A percentile compares a stretch with the other conserved stretches of the same genome.
phyloP scores from a whole-genome alignment of 176 grass and related monocot genomes.

The Carex cristatella region DNA sequence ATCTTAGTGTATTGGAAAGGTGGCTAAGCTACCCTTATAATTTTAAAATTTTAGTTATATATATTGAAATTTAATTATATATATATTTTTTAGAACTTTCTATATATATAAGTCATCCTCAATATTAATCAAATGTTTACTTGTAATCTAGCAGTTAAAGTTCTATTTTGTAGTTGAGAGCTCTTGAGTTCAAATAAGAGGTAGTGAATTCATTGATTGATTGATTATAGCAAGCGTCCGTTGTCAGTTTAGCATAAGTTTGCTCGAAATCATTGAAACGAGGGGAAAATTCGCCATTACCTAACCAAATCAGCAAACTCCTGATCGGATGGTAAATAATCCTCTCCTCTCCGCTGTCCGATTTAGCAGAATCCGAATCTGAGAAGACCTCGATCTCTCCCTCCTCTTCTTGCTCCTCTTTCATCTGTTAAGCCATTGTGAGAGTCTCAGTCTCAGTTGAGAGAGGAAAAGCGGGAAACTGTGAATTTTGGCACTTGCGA shows the following conservation, averaged over 20 bases:
- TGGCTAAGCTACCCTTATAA: too few species aligned
- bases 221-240: neutral
- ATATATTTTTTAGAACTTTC: too few species aligned
- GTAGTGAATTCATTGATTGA: too few species aligned
- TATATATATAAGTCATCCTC: too few species aligned
- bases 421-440: slow-evolving; percentile 36
- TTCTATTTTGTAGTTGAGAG: too few species aligned
- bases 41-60: too few species aligned
- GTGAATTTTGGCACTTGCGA: slow-evolving; percentile 1
- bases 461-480: slow-evolving; percentile 4
- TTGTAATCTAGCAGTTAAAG: too few species aligned
- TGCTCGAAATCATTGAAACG: neutral
- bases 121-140: too few species aligned
- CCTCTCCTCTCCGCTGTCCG: slow-evolving; percentile 35
- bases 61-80: too few species aligned
- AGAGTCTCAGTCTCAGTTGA: neutral
- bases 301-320: slow-evolving; percentile 74
- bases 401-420: slow-evolving; percentile 27
- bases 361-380: slow-evolving; percentile 32
- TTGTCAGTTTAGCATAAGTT: neutral
- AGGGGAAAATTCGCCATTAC: slow-evolving; percentile 19
- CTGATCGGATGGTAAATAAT: slow-evolving; percentile 20
- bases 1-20: too few species aligned
- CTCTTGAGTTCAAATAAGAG: too few species aligned
- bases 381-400: slow-evolving; percentile 34